Base-by-base conservation (phyloP, 305 asterid genomes). In the Caryopteris hybrid region DNA sequence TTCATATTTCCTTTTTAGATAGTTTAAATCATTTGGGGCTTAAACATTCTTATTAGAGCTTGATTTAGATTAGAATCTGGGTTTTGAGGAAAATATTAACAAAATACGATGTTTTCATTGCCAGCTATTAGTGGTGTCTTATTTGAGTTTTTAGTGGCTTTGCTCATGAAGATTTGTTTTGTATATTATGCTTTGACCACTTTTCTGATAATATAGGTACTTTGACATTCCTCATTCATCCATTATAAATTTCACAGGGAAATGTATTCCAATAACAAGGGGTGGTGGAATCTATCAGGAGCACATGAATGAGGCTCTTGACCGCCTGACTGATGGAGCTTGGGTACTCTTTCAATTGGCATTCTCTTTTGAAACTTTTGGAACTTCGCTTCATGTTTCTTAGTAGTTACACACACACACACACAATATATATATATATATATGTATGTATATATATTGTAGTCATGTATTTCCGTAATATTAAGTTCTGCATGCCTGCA, bases 231-330 rank as follows among this genome's bases (percentile, higher is more conserved):
- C 73, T 25, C 70, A 73, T 41, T 69, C 68, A 59, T 46, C 65
- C 59, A 27, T 47, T 57, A 20, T 59, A 55, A 54, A 58, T 14
- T 69, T 61, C 73, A 77, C 92, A 95, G 99, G 99, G 73, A 95
- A 95, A 80, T 95, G 99, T 77, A 95, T 95, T 77, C 99, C 99
- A 41, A 83, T 95, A 71, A 89, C 76, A 70, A 85, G 99, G 68
- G 99, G 99, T n/a, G 96, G 93, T 59, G 97, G 98, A 64, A 95
- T 95, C 65, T 88, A 91, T 79, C 99, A 95, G 77, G 94, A 91
- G 69, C 95, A 89, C 85, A 95, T 91, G 99, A 83, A 84, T 57
- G 99, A 95, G 83, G 97, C 96, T 70, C 90, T 91, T 75, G 97
- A 86, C 54, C 88, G 88, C 61, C 78, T 95, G 85, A 75, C 71